Percentiles rank a stretch among this genome's conserved stretches.
phyloP scores from a whole-genome alignment of 2,329 filamentous ascomycete species.

The Arthroderma sp. region DNA sequence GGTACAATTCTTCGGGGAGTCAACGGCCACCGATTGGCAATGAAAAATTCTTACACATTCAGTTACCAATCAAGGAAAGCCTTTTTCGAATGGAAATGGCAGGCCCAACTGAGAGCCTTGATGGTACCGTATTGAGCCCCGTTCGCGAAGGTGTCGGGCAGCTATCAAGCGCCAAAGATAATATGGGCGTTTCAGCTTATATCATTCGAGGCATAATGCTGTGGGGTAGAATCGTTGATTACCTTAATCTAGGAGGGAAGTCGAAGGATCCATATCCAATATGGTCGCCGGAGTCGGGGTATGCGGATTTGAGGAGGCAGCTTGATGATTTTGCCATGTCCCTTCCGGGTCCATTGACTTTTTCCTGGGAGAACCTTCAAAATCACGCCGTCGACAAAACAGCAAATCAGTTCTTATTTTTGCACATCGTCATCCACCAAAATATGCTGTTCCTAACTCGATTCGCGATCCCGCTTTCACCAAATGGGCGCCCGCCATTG shows the following conservation, averaged over 20 bases:
- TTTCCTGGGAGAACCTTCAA: conserved; percentile 68
- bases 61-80: conserved; percentile 78
- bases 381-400: conserved; percentile 72
- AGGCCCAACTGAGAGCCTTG: conserved; percentile 69
- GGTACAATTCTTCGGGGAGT: conserved; percentile 91
- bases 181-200: conserved; percentile 91
- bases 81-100: conserved; percentile 86
- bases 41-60: conserved; percentile 78
- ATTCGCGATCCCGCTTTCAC: conserved; percentile 61
- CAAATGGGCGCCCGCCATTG: conserved; percentile 49
- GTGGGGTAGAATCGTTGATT: conserved; percentile 82
- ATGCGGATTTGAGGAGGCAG: conserved; percentile 55
- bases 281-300: conserved; percentile 72
- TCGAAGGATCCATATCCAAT: conserved; percentile 63
- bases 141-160: conserved; percentile 51
- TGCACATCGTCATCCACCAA: conserved; percentile 83
- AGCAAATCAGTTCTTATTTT: conserved; percentile 81
- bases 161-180: conserved; percentile 54
- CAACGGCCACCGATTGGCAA: conserved; percentile 84
- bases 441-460: conserved; percentile 81
- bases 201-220: conserved; percentile 72
- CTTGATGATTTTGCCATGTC: conserved; percentile 55
- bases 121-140: conserved; percentile 54
- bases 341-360: conserved; percentile 59
- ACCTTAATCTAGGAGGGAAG: conserved; percentile 80